These are phyloP conservation scores for Leccinum uliginosum DNA, from an alignment of 768 basidiomycete species.

Conservation along the genomic window DNA sequence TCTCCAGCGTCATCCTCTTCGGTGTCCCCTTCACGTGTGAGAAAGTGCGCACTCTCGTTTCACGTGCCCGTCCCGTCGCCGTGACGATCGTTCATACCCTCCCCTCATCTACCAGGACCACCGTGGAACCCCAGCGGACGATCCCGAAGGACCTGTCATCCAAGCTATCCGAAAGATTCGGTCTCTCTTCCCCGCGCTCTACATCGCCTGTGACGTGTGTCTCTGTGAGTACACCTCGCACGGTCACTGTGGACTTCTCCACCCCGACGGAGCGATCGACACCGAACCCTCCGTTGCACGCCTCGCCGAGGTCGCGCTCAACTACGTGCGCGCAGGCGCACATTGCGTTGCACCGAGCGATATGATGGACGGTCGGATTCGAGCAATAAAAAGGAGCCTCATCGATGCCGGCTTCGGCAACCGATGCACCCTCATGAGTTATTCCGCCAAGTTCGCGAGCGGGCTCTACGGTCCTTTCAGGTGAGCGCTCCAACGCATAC, in stretches of 20 bases:
- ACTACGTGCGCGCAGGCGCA: constrained; percentile 92
- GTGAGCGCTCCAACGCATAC: constrained; percentile 37
- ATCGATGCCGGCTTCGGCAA: constrained; percentile 85
- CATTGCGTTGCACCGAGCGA: constrained; percentile 98
- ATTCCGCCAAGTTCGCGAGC: constrained; percentile 97
- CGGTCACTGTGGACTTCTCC: constrained; percentile 88
- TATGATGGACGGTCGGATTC: constrained; percentile 98
- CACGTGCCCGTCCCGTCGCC: background rate
- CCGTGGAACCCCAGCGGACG: constrained; percentile 85
- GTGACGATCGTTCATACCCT: background rate
- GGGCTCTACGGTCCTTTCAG: constrained; percentile 94
- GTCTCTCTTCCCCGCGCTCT: constrained; percentile 72
- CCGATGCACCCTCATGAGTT: constrained; percentile 90
- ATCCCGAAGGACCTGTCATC: constrained; percentile 87
- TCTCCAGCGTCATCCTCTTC: constrained; percentile 90
- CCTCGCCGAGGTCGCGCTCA: constrained; percentile 87
- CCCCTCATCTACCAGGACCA: constrained; percentile 51
- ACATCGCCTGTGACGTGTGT: constrained; percentile 94
- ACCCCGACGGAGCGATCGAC: constrained; percentile 73
- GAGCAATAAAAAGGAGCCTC: constrained; percentile 80
- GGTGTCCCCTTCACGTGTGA: constrained; percentile 79
- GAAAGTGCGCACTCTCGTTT: constrained; percentile 50
- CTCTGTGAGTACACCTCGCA: constrained; percentile 99
- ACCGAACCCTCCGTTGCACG: constrained; percentile 76
- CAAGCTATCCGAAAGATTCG: constrained; percentile 81